Evolutionary conservation across 1,139 yeast species (phyloP), one percentile per base, ranked within the genome.

Genomic region (Blastobotrys serpentis): DNA sequence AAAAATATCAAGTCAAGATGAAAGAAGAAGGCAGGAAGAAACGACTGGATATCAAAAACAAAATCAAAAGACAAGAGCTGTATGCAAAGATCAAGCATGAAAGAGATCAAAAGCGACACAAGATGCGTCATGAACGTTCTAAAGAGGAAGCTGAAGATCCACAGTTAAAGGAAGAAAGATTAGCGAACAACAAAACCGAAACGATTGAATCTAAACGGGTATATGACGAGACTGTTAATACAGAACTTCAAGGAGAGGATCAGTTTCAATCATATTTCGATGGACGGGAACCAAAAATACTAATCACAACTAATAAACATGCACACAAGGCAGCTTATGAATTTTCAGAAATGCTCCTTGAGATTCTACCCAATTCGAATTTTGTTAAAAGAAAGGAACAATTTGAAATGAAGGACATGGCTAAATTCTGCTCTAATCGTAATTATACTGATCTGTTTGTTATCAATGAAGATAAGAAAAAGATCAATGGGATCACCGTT

Each of bases 391-490:
- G 98, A 52, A 89, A 90, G 64, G 77, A 79, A 57, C 94, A 92
- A 60, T 89, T 83, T 65, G 76, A 77, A 42, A 84, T 92, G 77
- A 80, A 83, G 57, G 96, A 88, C 50, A 92, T 92, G 78, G 88
- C 95, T 21, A 79, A 81, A 57, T 82, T 81, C 59, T 86, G 96
- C 65, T 65, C 81, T 41, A 86, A 85, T 63, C 73, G 98, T 61
- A 92, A 83, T 23, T 94, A 77, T 70, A 89, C 97, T 0, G 95
- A 90, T 63, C 72, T 92, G 58, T 73, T 92, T 36, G 89, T 92
- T 45, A 81, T 92, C 54, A 92, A 92, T 67, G 98, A 92, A 70
- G 96, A 88, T 69, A 89, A 89, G 67, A 92, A 92, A 67, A 78
- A 77, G 56, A 95, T 92, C 43, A 90, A 86, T 45, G 98, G 98